Base-by-base conservation (phyloP, 2,329 filamentous ascomycete species). In the Trematosphaeria pertusa region DNA sequence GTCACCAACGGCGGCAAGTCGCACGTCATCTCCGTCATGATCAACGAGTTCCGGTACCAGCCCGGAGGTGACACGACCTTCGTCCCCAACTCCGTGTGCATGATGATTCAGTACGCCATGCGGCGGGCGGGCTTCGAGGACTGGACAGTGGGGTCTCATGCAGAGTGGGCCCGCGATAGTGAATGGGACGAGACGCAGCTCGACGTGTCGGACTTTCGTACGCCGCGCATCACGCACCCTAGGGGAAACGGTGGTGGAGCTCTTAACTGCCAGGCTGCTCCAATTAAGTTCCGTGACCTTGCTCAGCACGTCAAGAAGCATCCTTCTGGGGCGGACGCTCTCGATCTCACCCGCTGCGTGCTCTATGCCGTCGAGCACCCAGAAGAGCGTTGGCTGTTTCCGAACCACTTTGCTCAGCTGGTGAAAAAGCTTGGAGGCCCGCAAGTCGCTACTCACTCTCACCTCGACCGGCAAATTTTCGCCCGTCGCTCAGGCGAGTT, bases 171-270 rank as follows among this genome's bases (percentile, higher is more conserved):
- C 12, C 43, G 32, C 15, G 18, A 15, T 11, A 19, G 41, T 10
- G 22, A 40, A 4, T 46, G 51, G n/a, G 35, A 35, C 2, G 52
- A 51, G 22, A 24, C 37, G 11, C 44, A 49, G 8, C 36, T 66
- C 12, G 47, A 47, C 20, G 61, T 65, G 5, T 43, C 46, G 14
- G 37, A 38, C 15, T 66, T 66, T 24, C 54, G 60, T 9, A 43
- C 52, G 8, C 62, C 62, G 0, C 45, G 51, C 9, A 30, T 36
- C 4, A 52, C 50, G 12, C 50, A 56, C n/a, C 56, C 58, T 2
- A 61, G 56, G 35, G 18, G 4, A 14, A n/a, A n/a, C n/a, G n/a
- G n/a, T n/a, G n/a, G n/a, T n/a, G n/a, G n/a, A n/a, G 15, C 5
- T 3, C 11, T 18, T 9, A 18, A 36, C 11, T 11, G n/a, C 18